Evolutionary conservation across 805 yeast species (phyloP), one percentile per base, ranked within the genome.

Genomic region (Zygosaccharomyces siamensis): DNA sequence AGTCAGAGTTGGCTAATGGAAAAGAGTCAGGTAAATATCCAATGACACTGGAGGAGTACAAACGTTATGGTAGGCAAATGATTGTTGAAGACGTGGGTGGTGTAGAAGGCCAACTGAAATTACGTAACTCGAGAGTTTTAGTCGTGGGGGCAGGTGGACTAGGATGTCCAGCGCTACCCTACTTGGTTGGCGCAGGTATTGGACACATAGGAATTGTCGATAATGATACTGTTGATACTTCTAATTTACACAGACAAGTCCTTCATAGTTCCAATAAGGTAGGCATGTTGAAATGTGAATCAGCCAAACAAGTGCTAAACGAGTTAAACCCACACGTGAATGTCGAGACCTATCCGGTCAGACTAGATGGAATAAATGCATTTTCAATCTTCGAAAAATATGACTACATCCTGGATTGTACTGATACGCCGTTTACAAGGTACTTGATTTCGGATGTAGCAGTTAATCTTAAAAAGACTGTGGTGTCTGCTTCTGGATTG

Each of bases 141-240:
- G 90, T 93, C 0, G 75, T 93, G 6, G 99, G 99, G 1, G 97
- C 97, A 0, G 99, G 99, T 8, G 99, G 99, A 0, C 72, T 93
- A 5, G 98, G 99, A 0, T 84, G 95, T 56, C 97, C 99, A 0
- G 95, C 95, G 0, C 66, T 92, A 43, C 73, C 86, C 38, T 93
- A 93, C 61, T 68, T 93, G 2, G 82, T 83, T 0, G 97, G 95
- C 0, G 85, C 96, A 0, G 99, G 99, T 4, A 71, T 92, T 3
- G 98, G 96, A 1, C 65, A 69, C 2, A 73, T 93, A 20, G 97
- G 97, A 3, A 85, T 93, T 12, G 84, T 89, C 1, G 99, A 93
- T 67, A 79, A 81, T 59, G 99, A 93, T 65, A 63, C 65, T 0
- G 97, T 93, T 0, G 97, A 92, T 56, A 66, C 70, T 0, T 86